A percentile compares a stretch with the other conserved stretches of the same genome.
phyloP scores from a whole-genome alignment of 208 protist species.

The Strigomonas culicis region DNA sequence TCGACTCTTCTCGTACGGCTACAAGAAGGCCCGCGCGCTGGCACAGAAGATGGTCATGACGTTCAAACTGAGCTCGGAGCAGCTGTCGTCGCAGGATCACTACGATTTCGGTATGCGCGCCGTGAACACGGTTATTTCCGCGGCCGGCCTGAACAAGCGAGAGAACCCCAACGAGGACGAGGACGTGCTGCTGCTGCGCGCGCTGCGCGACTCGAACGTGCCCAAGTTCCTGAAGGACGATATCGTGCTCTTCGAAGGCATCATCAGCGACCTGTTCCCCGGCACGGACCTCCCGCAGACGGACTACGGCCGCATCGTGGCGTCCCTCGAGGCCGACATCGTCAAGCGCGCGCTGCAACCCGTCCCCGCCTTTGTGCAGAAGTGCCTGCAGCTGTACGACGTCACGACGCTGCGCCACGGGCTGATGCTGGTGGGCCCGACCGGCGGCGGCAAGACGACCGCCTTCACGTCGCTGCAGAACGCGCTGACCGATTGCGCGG shows the following conservation, averaged over 20 bases:
- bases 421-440: constrained; percentile 97
- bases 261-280: constrained; percentile 99
- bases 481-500: constrained; percentile 73
- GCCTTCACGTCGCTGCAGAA: constrained; percentile 85
- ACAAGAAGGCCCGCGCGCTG: constrained; percentile 92
- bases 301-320: constrained; percentile 94
- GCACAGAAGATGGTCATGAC: constrained; percentile 98
- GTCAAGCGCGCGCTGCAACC: constrained; percentile 79
- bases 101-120: constrained; percentile 99
- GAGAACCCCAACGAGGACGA: constrained; percentile 91
- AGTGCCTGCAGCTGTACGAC: constrained; percentile 98
- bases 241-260: constrained; percentile 95
- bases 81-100: constrained; percentile 98
- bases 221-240: constrained; percentile 97
- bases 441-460: constrained; percentile 96
- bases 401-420: constrained; percentile 98
- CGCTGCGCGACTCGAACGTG: constrained; percentile 97
- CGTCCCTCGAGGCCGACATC: constrained; percentile 66
- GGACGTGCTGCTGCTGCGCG: constrained; percentile 93
- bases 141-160: constrained; percentile 95
- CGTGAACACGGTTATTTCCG: constrained; percentile 98
- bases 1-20: constrained; percentile 98
- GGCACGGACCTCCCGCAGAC: constrained; percentile 85
- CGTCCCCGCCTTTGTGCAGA: constrained; percentile 91
- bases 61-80: constrained; percentile 98